Conservation (phyloP, 1,284 basidiomycete species). For the Tilletia caries region DNA sequence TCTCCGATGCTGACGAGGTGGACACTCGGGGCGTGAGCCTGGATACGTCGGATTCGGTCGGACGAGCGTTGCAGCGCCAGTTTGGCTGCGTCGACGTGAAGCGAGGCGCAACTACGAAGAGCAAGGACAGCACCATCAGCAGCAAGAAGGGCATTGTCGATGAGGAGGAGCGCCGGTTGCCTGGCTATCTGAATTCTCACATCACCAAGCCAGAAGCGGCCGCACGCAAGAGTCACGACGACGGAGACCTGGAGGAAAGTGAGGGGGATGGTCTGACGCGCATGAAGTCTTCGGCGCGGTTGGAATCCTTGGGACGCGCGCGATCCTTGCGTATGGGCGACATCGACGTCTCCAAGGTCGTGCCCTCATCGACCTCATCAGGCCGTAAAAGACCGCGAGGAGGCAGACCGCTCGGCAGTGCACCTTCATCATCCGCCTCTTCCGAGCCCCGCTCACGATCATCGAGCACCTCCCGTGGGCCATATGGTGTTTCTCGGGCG, state of each 20-base stretch:
- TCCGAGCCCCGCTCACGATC: too few species aligned
- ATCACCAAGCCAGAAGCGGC: conserved; percentile 13
- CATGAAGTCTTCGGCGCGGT: background rate
- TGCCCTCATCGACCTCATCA: background rate
- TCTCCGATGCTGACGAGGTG: background rate
- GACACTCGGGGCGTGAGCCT: background rate
- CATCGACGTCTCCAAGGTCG: background rate
- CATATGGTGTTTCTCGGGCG: too few species aligned
- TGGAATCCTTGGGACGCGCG: background rate
- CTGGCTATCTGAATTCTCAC: conserved; percentile 3
- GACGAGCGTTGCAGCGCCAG: background rate
- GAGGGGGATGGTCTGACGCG: background rate
- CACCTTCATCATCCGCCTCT: background rate
- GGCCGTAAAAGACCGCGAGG: background rate
- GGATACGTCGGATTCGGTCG: background rate
- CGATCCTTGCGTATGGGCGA: background rate
- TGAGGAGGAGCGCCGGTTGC: background rate
- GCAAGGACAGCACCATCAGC: background rate
- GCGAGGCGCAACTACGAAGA: background rate
- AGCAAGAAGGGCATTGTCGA: background rate
- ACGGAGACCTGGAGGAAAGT: background rate
- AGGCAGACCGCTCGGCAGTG: background rate
- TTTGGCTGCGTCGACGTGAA: background rate
- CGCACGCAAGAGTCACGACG: background rate
- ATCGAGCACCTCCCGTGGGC: too few species aligned